Evolutionary conservation across 2,329 filamentous ascomycete genomes (phyloP), one percentile per base, ranked within the genome.

Genomic region (Paecilomyces sp.): DNA sequence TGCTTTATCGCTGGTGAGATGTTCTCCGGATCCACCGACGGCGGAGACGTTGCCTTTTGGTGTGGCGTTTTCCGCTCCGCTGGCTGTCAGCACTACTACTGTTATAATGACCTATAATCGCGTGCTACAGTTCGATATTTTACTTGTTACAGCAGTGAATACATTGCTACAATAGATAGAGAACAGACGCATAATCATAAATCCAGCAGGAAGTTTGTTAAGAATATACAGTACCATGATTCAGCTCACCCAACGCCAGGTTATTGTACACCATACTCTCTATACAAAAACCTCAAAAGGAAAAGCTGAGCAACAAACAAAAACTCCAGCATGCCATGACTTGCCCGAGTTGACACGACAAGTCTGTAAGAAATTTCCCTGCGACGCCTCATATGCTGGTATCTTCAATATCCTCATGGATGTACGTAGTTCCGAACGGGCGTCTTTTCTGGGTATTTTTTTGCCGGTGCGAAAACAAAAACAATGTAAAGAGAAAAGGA

Each of bases 251-350:
- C 41, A 53, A 53, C 55, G 57, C 58, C 59, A 62, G 57, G 59
- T 57, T 67, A 66, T 60, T 64, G 65, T 68, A 68, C 65, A 66
- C 51, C 51, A 30, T 53, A 53, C 28, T 53, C 15, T 51, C 51
- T 53, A 53, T 53, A 58, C 54, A 58, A 64, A 64, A 31, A 59
- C 51, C 61, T 63, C 57, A 61, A 60, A 55, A 60, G 57, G 58
- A 55, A 56, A 58, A 60, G 58, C 55, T 18, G 9, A 47, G 41
- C 41, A 47, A 47, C 15, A n/a, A 53, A 25, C 66, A 60, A 63
- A 56, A 60, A 62, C 62, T 65, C 60, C 63, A 54, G 54, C 53
- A 63, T 62, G 63, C 62, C 60, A 60, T 62, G 59, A 64, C 58
- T 64, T 60, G 64, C 66, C 60, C 59, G 63, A 61, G 54, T 51